Evolutionary conservation across 768 basidiomycete genomes (phyloP).

Genomic region (Clitopilus passeckerianus): DNA sequence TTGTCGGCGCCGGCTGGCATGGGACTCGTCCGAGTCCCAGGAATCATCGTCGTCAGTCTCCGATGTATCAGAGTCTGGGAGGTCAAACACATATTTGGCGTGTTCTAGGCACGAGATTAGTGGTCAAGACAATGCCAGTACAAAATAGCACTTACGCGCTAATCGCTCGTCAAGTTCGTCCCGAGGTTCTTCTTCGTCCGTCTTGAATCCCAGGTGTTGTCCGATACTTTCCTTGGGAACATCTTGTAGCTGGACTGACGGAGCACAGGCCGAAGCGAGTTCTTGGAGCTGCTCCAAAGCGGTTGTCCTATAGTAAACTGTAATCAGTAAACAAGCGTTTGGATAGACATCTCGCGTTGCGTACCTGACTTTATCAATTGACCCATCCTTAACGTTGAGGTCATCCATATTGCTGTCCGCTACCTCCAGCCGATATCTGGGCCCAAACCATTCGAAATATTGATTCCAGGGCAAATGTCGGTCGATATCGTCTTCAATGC

Average conservation of each 20-base stretch:
- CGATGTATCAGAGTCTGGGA: slow-evolving; percentile 44
- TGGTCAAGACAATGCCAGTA: neutral
- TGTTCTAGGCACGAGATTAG: slow-evolving; percentile 41
- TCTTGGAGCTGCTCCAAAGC: slow-evolving; percentile 41
- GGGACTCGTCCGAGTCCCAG: slow-evolving; percentile 47
- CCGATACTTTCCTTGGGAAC: slow-evolving; percentile 70
- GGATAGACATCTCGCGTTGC: slow-evolving; percentile 15
- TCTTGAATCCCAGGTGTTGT: slow-evolving; percentile 53
- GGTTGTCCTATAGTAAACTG: slow-evolving; percentile 16
- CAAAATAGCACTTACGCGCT: slow-evolving; percentile 51
- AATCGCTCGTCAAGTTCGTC: slow-evolving; percentile 67
- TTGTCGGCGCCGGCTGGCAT: slow-evolving; percentile 17
- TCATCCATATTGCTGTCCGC: slow-evolving; percentile 93
- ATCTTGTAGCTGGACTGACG: slow-evolving; percentile 83
- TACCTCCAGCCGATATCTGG: slow-evolving; percentile 90
- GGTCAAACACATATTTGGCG: slow-evolving; percentile 56
- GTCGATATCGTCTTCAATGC: slow-evolving; percentile 73
- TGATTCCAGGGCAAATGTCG: slow-evolving; percentile 79
- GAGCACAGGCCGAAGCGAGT: slow-evolving; percentile 46
- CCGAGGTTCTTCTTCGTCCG: slow-evolving; percentile 39
- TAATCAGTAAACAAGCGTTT: neutral
- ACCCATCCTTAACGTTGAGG: slow-evolving; percentile 75
- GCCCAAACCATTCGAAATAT: slow-evolving; percentile 98
- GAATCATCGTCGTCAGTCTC: slow-evolving; percentile 39
- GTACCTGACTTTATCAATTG: slow-evolving; percentile 75